Percentiles rank a stretch among this genome's conserved stretches.
Conservation (phyloP, 768 basidiomycete genomes). For the Pleurotus cornucopiae region DNA sequence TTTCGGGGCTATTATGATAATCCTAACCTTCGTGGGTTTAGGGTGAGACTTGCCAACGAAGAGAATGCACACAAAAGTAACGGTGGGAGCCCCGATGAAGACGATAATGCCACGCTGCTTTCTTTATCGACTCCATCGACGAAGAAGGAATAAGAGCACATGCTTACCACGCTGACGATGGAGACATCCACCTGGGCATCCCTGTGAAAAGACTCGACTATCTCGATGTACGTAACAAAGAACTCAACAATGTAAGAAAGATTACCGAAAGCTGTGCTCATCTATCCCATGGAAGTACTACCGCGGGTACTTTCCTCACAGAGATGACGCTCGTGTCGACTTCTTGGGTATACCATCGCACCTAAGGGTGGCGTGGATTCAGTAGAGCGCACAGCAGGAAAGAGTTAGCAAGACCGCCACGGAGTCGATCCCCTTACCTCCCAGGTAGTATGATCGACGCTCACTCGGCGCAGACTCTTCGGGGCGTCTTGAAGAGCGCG, state of each 20-base stretch:
- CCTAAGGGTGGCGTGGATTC: not conserved
- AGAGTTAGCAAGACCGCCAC: too few relatives aligned
- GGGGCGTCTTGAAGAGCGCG: not conserved
- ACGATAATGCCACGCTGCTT: not conserved
- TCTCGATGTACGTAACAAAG: too few relatives aligned
- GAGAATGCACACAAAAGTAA: not conserved
- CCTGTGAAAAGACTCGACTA: too few relatives aligned
- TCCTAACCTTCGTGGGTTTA: not conserved
- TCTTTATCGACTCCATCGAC: not conserved
- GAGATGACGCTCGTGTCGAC: not conserved
- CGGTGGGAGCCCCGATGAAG: not conserved
- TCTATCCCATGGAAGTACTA: not conserved
- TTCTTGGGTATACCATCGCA: not conserved
- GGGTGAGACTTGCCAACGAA: conserved; percentile 6
- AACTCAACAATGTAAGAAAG: too few relatives aligned
- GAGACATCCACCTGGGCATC: too few relatives aligned
- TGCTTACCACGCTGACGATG: too few relatives aligned
- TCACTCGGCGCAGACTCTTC: not conserved
- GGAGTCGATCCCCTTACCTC: not conserved
- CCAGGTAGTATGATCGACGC: not conserved
- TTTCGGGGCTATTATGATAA: not conserved
- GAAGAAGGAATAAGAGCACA: too few relatives aligned
- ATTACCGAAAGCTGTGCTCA: not conserved
- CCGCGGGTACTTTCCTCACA: not conserved
- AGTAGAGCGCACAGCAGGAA: not conserved